A percentile compares a stretch with the other conserved stretches of the same genome.
These are phyloP conservation scores for Papilionanthe hybrid DNA, from an alignment of 116 monocot species.

Conservation along the genomic window DNA sequence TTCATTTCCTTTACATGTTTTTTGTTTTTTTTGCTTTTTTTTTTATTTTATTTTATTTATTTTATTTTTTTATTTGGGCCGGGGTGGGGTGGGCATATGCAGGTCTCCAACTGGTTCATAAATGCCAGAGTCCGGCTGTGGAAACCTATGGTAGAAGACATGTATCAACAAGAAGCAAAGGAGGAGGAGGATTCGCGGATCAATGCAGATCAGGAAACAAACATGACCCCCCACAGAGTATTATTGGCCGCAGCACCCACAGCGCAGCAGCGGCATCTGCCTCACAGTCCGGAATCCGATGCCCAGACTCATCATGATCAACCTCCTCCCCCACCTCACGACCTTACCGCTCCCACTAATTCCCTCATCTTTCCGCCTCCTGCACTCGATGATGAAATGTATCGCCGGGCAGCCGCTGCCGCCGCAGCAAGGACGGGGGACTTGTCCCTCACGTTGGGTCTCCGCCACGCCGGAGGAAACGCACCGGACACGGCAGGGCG, in stretches of 20 bases:
- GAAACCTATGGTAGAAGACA: conserved; percentile 52
- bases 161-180: conserved; percentile 40
- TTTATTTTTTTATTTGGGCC: neutral
- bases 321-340: too few species aligned
- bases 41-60: too few species aligned
- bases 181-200: conserved; percentile 2
- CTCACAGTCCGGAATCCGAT: neutral
- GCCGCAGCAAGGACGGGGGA: conserved; percentile 19
- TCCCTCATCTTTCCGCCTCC: too few species aligned
- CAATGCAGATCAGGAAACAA: neutral
- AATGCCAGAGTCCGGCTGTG: conserved; percentile 40
- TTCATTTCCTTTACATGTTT: too few species aligned
- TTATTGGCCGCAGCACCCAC: conserved; percentile 49
- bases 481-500: conserved; percentile 15
- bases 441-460: conserved; percentile 61
- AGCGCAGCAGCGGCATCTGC: conserved; percentile 16
- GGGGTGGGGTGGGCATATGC: neutral
- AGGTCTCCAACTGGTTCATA: conserved; percentile 54
- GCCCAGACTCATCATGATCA: neutral
- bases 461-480: conserved; percentile 37
- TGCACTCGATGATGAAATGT: neutral
- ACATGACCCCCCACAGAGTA: neutral
- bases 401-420: conserved; percentile 1
- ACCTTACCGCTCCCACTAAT: too few species aligned
- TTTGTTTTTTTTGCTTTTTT: neutral